Conservation (phyloP, 495 filamentous ascomycete genomes). For the Aspergillus biplanus region DNA sequence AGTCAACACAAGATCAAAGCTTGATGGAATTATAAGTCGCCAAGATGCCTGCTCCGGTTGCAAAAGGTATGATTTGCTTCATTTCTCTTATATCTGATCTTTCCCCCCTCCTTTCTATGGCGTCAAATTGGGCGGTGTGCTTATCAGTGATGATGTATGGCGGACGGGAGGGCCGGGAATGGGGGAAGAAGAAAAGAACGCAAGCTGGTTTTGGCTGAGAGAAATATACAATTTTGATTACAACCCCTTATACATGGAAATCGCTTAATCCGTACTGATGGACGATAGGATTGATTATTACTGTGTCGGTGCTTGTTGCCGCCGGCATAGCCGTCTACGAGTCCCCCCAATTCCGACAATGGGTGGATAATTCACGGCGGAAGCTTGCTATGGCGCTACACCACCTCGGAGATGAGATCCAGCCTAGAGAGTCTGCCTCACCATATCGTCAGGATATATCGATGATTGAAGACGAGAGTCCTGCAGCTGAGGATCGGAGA, state of each 20-base stretch:
- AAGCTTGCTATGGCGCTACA: constrained; percentile 80
- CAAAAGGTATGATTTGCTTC: constrained; percentile 49
- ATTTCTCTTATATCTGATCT: constrained; percentile 11
- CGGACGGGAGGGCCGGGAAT: background rate
- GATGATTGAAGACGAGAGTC: constrained; percentile 58
- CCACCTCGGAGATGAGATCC: constrained; percentile 74
- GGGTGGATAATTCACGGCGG: constrained; percentile 74
- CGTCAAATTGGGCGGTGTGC: constrained; percentile 33
- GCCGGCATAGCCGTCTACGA: constrained; percentile 87
- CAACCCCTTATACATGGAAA: constrained; percentile 1
- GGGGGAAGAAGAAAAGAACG: background rate
- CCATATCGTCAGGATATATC: constrained; percentile 48
- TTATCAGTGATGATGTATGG: constrained; percentile 40
- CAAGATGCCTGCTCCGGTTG: constrained; percentile 56
- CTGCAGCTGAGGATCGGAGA: constrained; percentile 71
- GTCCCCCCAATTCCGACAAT: constrained; percentile 76
- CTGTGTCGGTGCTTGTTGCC: constrained; percentile 73
- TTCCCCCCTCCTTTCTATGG: constrained; percentile 6
- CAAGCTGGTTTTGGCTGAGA: background rate
- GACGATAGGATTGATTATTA: constrained; percentile 72
- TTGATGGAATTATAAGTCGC: constrained; percentile 5
- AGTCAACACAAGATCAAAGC: background rate
- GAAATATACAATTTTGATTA: constrained; percentile 6
- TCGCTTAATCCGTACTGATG: constrained; percentile 4
- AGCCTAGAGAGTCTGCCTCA: constrained; percentile 47